Percentiles rank a stretch among this genome's conserved stretches.
Evolutionary conservation across 805 yeast genomes (phyloP).

Genomic region (Nakazawaea ernobii): DNA sequence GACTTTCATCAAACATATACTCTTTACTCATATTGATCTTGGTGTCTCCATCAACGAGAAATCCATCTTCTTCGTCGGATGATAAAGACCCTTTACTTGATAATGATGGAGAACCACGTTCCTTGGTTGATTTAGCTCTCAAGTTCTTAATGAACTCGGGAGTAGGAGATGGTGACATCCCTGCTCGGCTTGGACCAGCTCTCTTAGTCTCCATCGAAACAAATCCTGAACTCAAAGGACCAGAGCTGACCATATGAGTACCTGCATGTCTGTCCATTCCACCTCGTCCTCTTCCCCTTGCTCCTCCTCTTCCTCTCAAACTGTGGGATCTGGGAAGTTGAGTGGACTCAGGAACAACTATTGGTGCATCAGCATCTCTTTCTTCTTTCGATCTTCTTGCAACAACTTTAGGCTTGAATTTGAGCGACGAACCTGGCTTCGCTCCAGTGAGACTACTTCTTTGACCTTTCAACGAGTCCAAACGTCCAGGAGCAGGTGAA

Average conservation of each 20-base stretch:
- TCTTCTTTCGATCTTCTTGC: slow-evolving; percentile 82
- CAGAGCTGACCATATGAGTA: slow-evolving; percentile 65
- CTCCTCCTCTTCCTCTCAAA: slow-evolving; percentile 30
- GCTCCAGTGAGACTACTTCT: slow-evolving; percentile 20
- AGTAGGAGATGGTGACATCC: slow-evolving; percentile 21
- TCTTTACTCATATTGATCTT: slow-evolving; percentile 62
- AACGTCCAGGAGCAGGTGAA: slow-evolving; percentile 19
- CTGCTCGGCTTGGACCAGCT: slow-evolving; percentile 13
- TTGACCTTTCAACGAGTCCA: slow-evolving; percentile 26
- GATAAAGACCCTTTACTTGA: slow-evolving; percentile 18
- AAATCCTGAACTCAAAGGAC: slow-evolving; percentile 67
- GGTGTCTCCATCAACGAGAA: slow-evolving; percentile 26
- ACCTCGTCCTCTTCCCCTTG: slow-evolving; percentile 22
- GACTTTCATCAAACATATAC: slow-evolving; percentile 45
- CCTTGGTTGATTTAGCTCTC: slow-evolving; percentile 17
- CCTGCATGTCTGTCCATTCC: slow-evolving; percentile 33
- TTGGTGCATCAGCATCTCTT: slow-evolving; percentile 70
- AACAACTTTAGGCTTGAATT: slow-evolving; percentile 84
- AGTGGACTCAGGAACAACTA: slow-evolving; percentile 14
- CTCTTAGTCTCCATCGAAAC: slow-evolving; percentile 35
- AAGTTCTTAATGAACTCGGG: slow-evolving; percentile 37
- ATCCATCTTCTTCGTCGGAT: slow-evolving; percentile 31
- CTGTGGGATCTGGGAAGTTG: slow-evolving; percentile 21
- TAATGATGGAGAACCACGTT: slow-evolving; percentile 3
- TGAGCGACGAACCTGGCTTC: slow-evolving; percentile 27